Evolutionary conservation across 208 protist genomes (phyloP).

Genomic region (Crithidia acanthocephali): DNA sequence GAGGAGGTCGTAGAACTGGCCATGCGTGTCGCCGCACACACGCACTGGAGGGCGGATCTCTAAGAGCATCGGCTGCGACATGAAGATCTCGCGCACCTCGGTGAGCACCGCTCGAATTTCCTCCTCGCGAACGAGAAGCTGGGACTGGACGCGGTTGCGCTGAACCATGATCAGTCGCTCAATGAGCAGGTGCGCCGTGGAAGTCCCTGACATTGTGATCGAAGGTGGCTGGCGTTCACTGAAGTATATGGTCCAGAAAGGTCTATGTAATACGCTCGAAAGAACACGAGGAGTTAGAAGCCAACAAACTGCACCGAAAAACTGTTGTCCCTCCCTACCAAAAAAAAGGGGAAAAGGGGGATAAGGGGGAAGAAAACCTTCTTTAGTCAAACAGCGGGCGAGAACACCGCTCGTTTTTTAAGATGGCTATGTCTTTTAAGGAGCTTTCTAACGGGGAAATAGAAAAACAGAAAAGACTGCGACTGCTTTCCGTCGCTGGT

Average conservation of each 20-base stretch:
- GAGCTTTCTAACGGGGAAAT: background rate
- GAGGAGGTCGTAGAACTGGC: conserved; percentile 99
- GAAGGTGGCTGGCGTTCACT: background rate
- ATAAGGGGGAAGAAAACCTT: no score
- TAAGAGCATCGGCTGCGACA: conserved; percentile 90
- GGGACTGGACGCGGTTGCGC: conserved; percentile 59
- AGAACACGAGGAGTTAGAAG: background rate
- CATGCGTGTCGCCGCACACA: conserved; percentile 98
- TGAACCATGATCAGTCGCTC: conserved; percentile 72
- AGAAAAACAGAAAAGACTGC: conserved; percentile 1
- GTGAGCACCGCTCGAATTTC: conserved; percentile 77
- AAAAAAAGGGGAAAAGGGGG: no score
- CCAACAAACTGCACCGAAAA: no score
- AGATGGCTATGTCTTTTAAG: no score
- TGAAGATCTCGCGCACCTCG: conserved; percentile 86
- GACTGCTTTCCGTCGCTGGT: no score
- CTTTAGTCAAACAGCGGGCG: background rate
- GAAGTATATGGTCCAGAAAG: no score
- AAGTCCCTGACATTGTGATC: background rate
- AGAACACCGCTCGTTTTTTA: background rate
- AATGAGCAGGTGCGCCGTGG: conserved; percentile 43
- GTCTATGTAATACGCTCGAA: no score
- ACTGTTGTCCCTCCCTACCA: no score
- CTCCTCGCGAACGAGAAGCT: conserved; percentile 84
- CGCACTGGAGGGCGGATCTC: conserved; percentile 89